A percentile compares a stretch with the other conserved stretches of the same genome.
These are phyloP conservation scores for Onygenales sp. DNA, from an alignment of 2,329 filamentous ascomycete genomes.

Conservation along the genomic window DNA sequence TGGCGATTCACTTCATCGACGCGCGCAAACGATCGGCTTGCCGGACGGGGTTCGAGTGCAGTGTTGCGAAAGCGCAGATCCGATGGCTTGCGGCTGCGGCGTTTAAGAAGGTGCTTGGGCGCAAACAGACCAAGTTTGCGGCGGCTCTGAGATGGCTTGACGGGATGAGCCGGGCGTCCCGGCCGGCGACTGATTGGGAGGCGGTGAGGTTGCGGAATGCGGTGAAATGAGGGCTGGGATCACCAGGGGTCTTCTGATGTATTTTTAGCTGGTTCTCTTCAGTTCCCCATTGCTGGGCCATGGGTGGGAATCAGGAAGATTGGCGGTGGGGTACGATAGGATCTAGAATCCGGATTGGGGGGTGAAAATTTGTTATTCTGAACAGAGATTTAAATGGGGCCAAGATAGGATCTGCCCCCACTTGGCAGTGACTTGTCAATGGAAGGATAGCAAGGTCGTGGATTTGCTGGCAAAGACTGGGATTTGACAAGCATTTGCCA, in stretches of 20 bases:
- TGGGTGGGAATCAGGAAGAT: too few species aligned
- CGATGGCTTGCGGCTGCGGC: conserved; percentile 59
- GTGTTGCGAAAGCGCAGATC: conserved; percentile 51
- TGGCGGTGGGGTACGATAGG: too few species aligned
- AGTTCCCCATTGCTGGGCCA: too few species aligned
- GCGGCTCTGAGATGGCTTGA: conserved; percentile 61
- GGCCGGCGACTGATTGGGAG: conserved; percentile 25
- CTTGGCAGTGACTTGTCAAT: too few species aligned
- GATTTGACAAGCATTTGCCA: too few species aligned
- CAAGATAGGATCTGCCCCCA: too few species aligned
- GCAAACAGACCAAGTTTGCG: conserved; percentile 61
- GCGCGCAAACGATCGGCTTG: conserved; percentile 32
- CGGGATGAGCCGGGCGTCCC: conserved; percentile 34
- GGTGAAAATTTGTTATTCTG: too few species aligned
- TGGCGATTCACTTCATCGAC: conserved; percentile 56
- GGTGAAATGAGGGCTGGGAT: conserved; percentile 21
- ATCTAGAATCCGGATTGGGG: too few species aligned
- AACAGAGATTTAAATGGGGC: too few species aligned
- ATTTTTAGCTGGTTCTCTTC: background rate
- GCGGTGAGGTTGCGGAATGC: conserved; percentile 24
- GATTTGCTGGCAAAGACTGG: too few species aligned
- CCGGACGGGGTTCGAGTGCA: conserved; percentile 40
- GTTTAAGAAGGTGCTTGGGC: conserved; percentile 57
- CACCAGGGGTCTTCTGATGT: background rate
- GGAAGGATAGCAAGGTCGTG: too few species aligned